phyloP scores from a whole-genome alignment of 2,329 filamentous ascomycete species.

The Pseudopithomyces maydicus region DNA sequence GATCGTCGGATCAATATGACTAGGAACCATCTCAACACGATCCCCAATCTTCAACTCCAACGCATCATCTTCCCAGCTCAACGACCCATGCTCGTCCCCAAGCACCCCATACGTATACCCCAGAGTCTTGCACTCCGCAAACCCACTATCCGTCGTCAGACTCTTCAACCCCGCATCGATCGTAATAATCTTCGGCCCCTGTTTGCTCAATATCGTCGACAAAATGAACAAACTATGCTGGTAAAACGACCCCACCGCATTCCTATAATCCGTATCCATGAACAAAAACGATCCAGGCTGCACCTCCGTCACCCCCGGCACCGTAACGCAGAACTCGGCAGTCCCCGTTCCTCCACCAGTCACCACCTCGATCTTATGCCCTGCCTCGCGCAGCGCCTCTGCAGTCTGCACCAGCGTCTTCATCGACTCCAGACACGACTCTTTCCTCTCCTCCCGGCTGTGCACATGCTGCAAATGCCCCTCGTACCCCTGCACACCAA shows the following conservation, averaged over 20 bases:
- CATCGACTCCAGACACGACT: constrained; percentile 54
- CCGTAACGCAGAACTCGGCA: constrained; percentile 58
- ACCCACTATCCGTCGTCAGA: constrained; percentile 58
- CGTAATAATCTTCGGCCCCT: constrained; percentile 51
- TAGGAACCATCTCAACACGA: constrained; percentile 58
- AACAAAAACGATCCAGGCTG: constrained; percentile 62
- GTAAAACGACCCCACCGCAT: constrained; percentile 57
- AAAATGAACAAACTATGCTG: constrained; percentile 56
- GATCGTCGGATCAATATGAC: constrained; percentile 61
- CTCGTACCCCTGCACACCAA: constrained; percentile 60
- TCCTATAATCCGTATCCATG: constrained; percentile 63
- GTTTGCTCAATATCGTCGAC: constrained; percentile 56
- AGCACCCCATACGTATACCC: constrained; percentile 52
- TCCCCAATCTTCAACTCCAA: constrained; percentile 50
- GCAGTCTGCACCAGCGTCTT: constrained; percentile 51
- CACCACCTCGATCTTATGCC: constrained; percentile 55
- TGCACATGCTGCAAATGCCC: constrained; percentile 60
- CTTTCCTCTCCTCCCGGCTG: constrained; percentile 48
- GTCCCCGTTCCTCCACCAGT: constrained; percentile 60
- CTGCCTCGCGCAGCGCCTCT: constrained; percentile 47
- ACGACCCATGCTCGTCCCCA: constrained; percentile 57
- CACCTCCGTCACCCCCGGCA: constrained; percentile 58
- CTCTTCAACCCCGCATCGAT: constrained; percentile 59
- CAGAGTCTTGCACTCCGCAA: constrained; percentile 52
- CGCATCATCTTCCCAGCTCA: constrained; percentile 50